Base-by-base conservation (phyloP, 108 stramenopile genomes). In the Asterionellopsis glacialis region DNA sequence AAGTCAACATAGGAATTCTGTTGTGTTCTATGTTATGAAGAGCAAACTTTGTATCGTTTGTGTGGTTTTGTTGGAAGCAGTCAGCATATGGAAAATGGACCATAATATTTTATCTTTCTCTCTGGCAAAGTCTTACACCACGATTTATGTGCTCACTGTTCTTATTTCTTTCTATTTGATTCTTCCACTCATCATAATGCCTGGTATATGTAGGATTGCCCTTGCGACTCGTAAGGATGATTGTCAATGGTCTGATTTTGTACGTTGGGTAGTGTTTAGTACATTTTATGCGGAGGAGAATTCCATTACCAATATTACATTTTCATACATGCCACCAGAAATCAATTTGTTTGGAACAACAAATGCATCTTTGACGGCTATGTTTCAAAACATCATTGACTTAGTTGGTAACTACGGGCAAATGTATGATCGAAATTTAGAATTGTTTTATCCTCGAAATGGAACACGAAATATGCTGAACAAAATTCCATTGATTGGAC, bases 171-270 rank as follows among this genome's bases (percentile, higher is more conserved):
- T n/a, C n/a, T n/a, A n/a, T n/a, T n/a, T n/a, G n/a, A n/a, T n/a
- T n/a, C n/a, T n/a, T n/a, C n/a, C n/a, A n/a, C n/a, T n/a, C n/a
- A n/a, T n/a, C n/a, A n/a, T n/a, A n/a, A n/a, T n/a, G n/a, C n/a
- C n/a, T n/a, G n/a, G n/a, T n/a, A n/a, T n/a, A 63, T 48, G 63
- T 65, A 48, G 65, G 48, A 14, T 79, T 54, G 56, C 60, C 28
- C 26, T 85, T 39, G 72, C 62, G 24, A 81, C 80, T 22, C 57
- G 61, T 21, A 49, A 80, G 45, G 68, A 68, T 61, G 83, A 84
- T 61, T 33, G 43, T 16, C 25, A 68, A 18, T 80, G 79, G 62
- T 62, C 76, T 49, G 60, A 71, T 12, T 81, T 78, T 59, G 74
- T 80, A 1, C 65, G 63, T 51, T 77, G 76, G 66, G 66, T 80